Conservation (phyloP, 208 protist species). For the Trypanosoma rangeli region DNA sequence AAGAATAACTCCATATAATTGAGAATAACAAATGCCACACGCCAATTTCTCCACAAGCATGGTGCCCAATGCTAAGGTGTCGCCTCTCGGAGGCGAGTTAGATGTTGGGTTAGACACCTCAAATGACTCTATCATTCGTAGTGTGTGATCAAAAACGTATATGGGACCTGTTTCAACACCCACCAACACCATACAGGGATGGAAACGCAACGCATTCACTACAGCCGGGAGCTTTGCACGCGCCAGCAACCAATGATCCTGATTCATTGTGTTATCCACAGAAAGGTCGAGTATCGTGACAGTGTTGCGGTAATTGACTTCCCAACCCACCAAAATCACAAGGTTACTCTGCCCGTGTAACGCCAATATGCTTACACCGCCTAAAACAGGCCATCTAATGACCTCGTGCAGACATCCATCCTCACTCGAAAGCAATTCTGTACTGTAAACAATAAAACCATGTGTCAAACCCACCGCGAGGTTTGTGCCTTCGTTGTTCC, state of each 20-base stretch:
- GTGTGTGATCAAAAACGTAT: constrained; percentile 29
- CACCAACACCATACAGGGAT: constrained; percentile 47
- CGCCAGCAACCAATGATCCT: constrained; percentile 6
- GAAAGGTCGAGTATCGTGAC: constrained; percentile 24
- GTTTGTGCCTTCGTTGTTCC: constrained; percentile 57
- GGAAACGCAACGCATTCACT: constrained; percentile 23
- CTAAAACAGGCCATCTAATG: constrained; percentile 43
- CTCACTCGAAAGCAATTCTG: constrained; percentile 34
- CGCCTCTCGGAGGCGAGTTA: too few relatives aligned
- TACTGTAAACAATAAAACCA: constrained; percentile 76
- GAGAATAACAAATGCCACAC: constrained; percentile 20
- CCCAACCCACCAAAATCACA: constrained; percentile 42
- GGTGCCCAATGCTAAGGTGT: constrained; percentile 18
- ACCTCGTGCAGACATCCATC: constrained; percentile 43
- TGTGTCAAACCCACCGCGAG: constrained; percentile 54
- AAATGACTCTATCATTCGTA: constrained; percentile 22
- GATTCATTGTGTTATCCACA: neutral
- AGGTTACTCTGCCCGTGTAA: constrained; percentile 68
- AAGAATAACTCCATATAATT: constrained; percentile 25
- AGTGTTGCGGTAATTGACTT: constrained; percentile 12
- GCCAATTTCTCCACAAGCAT: constrained; percentile 20
- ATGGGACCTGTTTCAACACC: constrained; percentile 43
- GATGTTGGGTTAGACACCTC: neutral
- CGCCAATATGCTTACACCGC: constrained; percentile 56
- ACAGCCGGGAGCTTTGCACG: constrained; percentile 4